Evolutionary conservation across 768 basidiomycete genomes (phyloP), one percentile per base, ranked within the genome.

Genomic region (Sistotremastrum niveocremeum): DNA sequence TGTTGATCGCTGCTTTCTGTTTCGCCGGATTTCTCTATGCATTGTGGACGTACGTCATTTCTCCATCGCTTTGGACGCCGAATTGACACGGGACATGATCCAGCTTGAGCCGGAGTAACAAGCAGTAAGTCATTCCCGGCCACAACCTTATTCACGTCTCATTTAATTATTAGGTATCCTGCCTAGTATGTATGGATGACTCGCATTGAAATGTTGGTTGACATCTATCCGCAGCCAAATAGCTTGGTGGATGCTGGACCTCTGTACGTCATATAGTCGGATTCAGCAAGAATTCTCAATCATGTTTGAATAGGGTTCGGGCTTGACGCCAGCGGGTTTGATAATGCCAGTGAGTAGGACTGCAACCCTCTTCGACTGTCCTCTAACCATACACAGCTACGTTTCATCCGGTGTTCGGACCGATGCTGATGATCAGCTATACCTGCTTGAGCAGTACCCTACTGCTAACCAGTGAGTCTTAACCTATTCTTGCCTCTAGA

Each of bases 1-100:
- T 89, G 84, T 56, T 79, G 32, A 83, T 90, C 11, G 88, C 89
- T 4, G 79, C 75, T 1, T 93, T 90, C 58, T 93, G 89, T 57
- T 95, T 95, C 59, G 77, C 80, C 34, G 91, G 91, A 3, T 97
- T 97, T 61, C 61, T 90, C 39, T 97, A 95, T 63, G 89, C 88
- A 0, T 67, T 97, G 7, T 95, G 83, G 83, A 95, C 89, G 77
- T 90, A 64, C 58, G 89, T 77, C 2, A 11, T 12, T 34, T 38
- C 43, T 36, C 38, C 45, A n/a, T 11, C 37, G 34, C 4, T 9
- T 42, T 44, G 12, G n/a, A n/a, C 37, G 44, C 11, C 45, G 30
- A 52, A 87, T 84, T 8, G 57, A 86, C 51, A 74, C 76, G 55
- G 73, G 76, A 39, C 78, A 76, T 57, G 61, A 72, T 45, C 72